Base-by-base conservation (phyloP, 768 basidiomycete genomes). In the Roridomyces roridus region DNA sequence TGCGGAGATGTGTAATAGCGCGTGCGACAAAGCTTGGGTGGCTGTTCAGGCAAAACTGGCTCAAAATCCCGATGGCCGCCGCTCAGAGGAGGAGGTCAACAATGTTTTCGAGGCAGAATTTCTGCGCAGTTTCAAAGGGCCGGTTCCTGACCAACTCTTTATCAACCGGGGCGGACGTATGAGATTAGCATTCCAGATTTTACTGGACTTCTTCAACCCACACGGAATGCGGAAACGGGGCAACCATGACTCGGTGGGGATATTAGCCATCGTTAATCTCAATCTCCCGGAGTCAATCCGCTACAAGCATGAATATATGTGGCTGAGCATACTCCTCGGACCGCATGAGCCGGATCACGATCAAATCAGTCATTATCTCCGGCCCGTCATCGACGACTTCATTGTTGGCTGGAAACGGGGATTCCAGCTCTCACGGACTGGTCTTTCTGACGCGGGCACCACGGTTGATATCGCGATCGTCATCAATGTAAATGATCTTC, bases 301-400 rank as follows among this genome's bases (percentile, higher is more conserved):
- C 12, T 72, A 71, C 63, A 65, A 68, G 35, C 50, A 58, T 2
- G 67, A 74, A 56, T 69, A 71, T 51, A 64, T 74, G 62, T 72
- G 62, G 42, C 52, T 72, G 14, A 56, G 65, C 7, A 70, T 73
- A 15, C 60, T 74, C 14, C 65, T 64, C 6, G 64, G 73, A 14
- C 73, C 71, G 3, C 44, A 60, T 2, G 66, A 74, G 41, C 67
- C 65, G 15, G 31, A 46, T 14, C 51, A 61, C 12, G 62, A 72
- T 9, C 40, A 71, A 21, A 57, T 74, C 24, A 65, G 69, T 31
- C 46, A 59, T 36, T 68, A 70, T 31, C 62, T 73, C 5, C 40
- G 63, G 15, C 72, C 65, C 11, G 48, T 75, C 5, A 59, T 75
- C 10, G 49, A 68, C 15, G 58, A 70, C 23, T 63, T 72, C 41